phyloP scores from a whole-genome alignment of 768 basidiomycete genomes.

The Favolaschia claudopus region DNA sequence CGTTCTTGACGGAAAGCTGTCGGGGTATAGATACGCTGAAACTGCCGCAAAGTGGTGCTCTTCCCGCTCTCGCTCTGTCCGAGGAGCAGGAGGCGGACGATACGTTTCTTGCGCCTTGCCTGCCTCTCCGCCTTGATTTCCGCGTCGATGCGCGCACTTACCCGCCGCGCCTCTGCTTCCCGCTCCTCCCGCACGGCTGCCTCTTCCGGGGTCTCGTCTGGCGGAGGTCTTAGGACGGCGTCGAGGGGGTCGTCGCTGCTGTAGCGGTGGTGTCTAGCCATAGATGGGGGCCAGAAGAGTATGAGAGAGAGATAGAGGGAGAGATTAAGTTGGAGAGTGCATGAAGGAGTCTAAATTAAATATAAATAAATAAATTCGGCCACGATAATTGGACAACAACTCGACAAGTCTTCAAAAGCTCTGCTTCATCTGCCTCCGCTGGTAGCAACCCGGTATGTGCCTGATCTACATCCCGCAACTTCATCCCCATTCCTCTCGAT shows the following conservation, averaged over 20 bases:
- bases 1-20: slow-evolving; percentile 79
- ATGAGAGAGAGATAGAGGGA: no score
- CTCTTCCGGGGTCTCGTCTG: slow-evolving; percentile 60
- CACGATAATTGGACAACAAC: no score
- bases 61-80: slow-evolving; percentile 86
- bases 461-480: no score
- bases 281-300: no score
- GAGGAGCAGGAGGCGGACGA: slow-evolving; percentile 76
- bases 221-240: slow-evolving; percentile 62
- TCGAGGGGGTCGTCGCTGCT: slow-evolving; percentile 61
- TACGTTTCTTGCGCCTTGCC: slow-evolving; percentile 67
- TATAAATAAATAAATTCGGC: no score
- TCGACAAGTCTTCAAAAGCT: no score
- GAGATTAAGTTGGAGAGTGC: no score
- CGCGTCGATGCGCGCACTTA: slow-evolving; percentile 69
- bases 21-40: slow-evolving; percentile 78
- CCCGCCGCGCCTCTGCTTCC: slow-evolving; percentile 65
- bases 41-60: slow-evolving; percentile 80
- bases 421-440: no score
- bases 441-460: no score
- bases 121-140: slow-evolving; percentile 71
- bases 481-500: no score
- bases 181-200: slow-evolving; percentile 47
- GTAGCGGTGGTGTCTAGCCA: not conserved
- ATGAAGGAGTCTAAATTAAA: no score